These are phyloP conservation scores for Aspergillus coremiiformis DNA, from an alignment of 495 filamentous ascomycete genomes.

Conservation along the genomic window DNA sequence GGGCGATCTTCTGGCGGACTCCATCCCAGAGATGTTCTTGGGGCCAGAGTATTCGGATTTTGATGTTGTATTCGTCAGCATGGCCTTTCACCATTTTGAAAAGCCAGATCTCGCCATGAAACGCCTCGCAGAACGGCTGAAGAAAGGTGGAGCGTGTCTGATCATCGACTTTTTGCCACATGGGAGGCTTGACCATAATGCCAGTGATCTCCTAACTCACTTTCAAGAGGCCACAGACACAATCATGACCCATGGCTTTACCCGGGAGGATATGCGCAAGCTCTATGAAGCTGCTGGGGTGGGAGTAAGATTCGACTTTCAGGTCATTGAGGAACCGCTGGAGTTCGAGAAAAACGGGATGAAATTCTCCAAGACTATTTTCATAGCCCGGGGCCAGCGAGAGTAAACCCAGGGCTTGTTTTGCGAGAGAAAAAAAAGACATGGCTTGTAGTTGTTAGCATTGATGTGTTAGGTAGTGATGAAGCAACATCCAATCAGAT, in stretches of 20 bases:
- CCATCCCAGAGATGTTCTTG: constrained; percentile 32
- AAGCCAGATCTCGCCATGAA: constrained; percentile 48
- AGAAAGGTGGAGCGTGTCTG: constrained; percentile 54
- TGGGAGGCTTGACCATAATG: constrained; percentile 18
- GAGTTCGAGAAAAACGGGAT: constrained; percentile 22
- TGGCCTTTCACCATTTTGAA: constrained; percentile 69
- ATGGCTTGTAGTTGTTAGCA: not conserved
- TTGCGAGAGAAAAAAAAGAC: not conserved
- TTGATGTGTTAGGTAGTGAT: no score
- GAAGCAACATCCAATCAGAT: constrained; percentile 13
- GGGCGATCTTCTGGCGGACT: constrained; percentile 48
- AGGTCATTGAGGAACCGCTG: constrained; percentile 27
- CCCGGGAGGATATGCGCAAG: constrained; percentile 40
- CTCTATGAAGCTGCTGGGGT: constrained; percentile 48
- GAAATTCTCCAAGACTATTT: constrained; percentile 23
- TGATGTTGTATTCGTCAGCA: constrained; percentile 56
- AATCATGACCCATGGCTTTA: constrained; percentile 53
- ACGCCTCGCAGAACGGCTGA: constrained; percentile 51
- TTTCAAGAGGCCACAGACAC: constrained; percentile 26
- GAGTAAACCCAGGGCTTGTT: not conserved
- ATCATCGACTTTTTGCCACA: constrained; percentile 56
- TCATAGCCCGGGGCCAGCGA: constrained; percentile 31
- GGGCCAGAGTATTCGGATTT: constrained; percentile 49
- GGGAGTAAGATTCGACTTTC: constrained; percentile 34
- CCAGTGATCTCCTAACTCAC: constrained; percentile 13